Evolutionary conservation across 2,329 filamentous ascomycete genomes (phyloP), one percentile per base, ranked within the genome.

Genomic region (Colletotrichum scovillei): DNA sequence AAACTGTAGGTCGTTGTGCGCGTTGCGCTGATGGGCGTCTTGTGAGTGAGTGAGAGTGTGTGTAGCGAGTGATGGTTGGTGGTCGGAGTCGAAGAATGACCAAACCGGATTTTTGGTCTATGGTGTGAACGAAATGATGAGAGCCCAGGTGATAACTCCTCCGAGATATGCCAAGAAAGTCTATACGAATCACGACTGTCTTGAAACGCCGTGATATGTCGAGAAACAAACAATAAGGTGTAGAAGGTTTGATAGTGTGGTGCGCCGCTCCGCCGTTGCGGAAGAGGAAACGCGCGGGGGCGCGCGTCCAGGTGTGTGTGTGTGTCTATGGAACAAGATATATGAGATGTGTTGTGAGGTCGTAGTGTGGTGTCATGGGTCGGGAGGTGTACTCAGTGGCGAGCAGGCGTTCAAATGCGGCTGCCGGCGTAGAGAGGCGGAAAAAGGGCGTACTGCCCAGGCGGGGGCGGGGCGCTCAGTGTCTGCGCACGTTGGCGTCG

Each of bases 371-470:
- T 59, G 60, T 32, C 30, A 19, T 60, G 8, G 35, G 19, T 30
- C 38, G 46, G 55, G 46, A 52, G 63, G 28, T 75, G 42, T 49
- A n/a, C 7, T n/a, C 19, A 49, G 19, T n/a, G 7, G 42, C 42
- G 42, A 49, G 42, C 42, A 49, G 19, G 11, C 42, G 42, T 49
- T 49, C 77, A 84, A 57, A 84, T 81, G 16, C 79, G 78, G 64
- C 82, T 80, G 28, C 80, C 79, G 26, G 76, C 79, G 63, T 75
- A 75, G 42, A 78, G 73, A 16, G 78, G 78, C 12, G 86, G 86
- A 74, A 87, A 88, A 16, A 86, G 78, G 52, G 84, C 83, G 75
- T 86, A 88, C 74, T 86, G 86, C 24, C 84, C 85, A n/a, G 86
- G 81, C 11, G 85, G 86, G 6, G 84, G 83, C 9, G 84, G 80